Evolutionary conservation across 768 basidiomycete genomes (phyloP), one percentile per base, ranked within the genome.

Genomic region (Pluteus cervinus): DNA sequence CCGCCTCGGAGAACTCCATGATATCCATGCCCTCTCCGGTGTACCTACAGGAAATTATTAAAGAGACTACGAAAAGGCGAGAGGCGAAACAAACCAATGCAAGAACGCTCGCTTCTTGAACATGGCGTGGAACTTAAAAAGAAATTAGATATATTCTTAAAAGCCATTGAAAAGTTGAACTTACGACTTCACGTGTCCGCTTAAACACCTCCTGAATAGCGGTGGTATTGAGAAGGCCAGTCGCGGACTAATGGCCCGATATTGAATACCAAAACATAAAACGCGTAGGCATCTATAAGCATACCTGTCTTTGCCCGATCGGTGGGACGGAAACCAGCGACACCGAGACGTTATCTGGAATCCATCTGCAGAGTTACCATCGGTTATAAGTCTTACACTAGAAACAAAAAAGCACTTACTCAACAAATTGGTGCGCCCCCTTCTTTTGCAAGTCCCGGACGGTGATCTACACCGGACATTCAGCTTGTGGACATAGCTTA

Each of bases 11-110:
- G 58, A 91, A 89, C 60, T 91, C 75, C 81, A 81, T 74, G 12
- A 73, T 54, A 54, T 92, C 91, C 91, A 93, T 92, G 29, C 90
- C 90, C 57, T 93, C 90, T 9, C 78, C 84, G 7, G 79, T 85
- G 56, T 90, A 92, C 71, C 68, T 71, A 39, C 8, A 11, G 18
- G n/a, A 5, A n/a, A 42, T 4, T 7, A 3, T 11, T 7, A 36
- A 16, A 17, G 24, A 34, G 25, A n/a, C 31, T 24, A 34, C 33
- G 7, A 21, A 1, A 24, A 24, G 20, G 21, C 14, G 29, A 8
- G 29, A n/a, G 26, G 20, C 16, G 6, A 1, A 32, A 31, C 52
- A 47, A 17, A 70, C 86, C 88, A 91, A 55, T 92, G 88, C 40
- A 93, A 59, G 71, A 87, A 94, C 4, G 91, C 91, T 30, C 71